Evolutionary conservation across 2,329 filamentous ascomycete species (phyloP).

Genomic region (Fusarium acutatum): DNA sequence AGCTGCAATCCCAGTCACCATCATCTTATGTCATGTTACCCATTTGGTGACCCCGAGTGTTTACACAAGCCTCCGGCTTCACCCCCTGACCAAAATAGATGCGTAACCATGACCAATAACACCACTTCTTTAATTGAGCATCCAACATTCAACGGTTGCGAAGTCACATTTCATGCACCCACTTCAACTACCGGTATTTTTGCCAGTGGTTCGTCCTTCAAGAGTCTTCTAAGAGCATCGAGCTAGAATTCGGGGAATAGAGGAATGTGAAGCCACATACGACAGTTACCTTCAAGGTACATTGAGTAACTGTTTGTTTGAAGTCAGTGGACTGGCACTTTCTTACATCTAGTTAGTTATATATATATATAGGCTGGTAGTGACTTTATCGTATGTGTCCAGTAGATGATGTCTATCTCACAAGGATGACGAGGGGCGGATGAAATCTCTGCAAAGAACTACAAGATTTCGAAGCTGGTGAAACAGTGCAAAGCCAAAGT

Average conservation of each 20-base stretch:
- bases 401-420: background rate
- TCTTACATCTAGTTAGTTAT: background rate
- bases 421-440: constrained; percentile 2
- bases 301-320: constrained; percentile 10
- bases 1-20: background rate
- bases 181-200: constrained; percentile 34
- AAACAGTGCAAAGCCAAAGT: background rate
- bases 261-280: constrained; percentile 14
- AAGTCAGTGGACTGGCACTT: constrained; percentile 8
- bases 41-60: constrained; percentile 1
- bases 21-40: constrained; percentile 3
- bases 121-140: background rate
- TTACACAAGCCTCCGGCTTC: constrained; percentile 16
- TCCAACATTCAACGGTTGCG: constrained; percentile 19
- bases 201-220: constrained; percentile 7
- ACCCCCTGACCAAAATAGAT: constrained; percentile 16
- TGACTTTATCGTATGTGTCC: background rate
- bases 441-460: background rate
- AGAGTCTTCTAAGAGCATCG: background rate
- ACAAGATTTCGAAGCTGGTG: background rate
- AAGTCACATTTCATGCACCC: constrained; percentile 14
- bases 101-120: constrained; percentile 23
- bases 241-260: background rate
- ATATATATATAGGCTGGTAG: background rate
- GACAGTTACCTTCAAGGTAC: constrained; percentile 11